phyloP scores from a whole-genome alignment of 768 basidiomycete species.

The Termitomyces sp. region DNA sequence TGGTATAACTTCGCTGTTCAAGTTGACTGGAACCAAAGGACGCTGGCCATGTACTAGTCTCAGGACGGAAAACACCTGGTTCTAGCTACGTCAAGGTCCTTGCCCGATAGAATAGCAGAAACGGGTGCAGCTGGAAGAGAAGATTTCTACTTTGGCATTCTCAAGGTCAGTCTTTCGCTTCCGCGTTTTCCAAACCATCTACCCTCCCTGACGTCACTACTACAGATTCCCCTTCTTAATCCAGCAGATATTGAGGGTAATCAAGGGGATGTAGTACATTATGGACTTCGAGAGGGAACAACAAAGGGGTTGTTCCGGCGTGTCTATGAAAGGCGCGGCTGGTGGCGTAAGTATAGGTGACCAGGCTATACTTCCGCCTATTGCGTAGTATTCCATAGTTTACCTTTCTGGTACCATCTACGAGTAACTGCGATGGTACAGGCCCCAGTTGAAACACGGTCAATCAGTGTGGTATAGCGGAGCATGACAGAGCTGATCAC shows the following conservation, averaged over 20 bases:
- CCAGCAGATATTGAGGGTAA: conserved; percentile 26
- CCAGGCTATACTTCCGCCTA: conserved; percentile 6
- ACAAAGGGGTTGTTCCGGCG: conserved; percentile 37
- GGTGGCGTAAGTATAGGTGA: conserved; percentile 31
- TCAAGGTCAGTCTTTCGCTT: conserved; percentile 38
- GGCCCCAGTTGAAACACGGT: too few relatives aligned
- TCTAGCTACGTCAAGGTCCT: conserved; percentile 31
- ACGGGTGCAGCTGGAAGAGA: conserved; percentile 25
- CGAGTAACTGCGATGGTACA: too few relatives aligned
- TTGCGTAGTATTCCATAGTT: neutral
- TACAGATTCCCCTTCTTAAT: conserved; percentile 46
- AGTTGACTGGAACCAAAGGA: conserved; percentile 42
- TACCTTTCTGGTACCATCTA: neutral
- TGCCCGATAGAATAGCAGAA: conserved; percentile 33
- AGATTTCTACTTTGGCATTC: conserved; percentile 41
- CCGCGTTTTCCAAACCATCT: neutral
- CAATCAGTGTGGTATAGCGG: too few relatives aligned
- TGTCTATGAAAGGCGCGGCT: conserved; percentile 31
- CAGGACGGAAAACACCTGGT: conserved; percentile 15
- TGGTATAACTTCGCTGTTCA: too few relatives aligned
- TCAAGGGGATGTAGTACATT: conserved; percentile 45
- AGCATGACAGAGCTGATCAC: conserved; percentile 6
- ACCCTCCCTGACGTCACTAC: neutral
- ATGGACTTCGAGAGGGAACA: conserved; percentile 53
- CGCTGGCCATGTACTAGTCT: conserved; percentile 41